A percentile compares a stretch with the other conserved stretches of the same genome.
Conservation (phyloP, 805 yeast genomes). For the Pichia paraexigua region DNA sequence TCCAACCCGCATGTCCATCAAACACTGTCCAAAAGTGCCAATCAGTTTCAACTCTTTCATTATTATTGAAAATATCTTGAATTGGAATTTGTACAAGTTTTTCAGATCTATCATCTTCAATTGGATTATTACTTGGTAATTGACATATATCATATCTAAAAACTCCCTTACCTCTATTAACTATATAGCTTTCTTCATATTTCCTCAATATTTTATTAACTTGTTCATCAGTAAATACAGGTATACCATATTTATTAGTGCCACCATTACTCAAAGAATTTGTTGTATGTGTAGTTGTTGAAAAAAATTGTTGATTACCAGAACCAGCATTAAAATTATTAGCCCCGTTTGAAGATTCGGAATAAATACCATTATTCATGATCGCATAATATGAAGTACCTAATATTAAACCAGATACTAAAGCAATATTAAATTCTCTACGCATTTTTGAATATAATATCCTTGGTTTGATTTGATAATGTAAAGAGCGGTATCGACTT, state of each 20-base stretch:
- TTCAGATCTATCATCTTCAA: constrained; percentile 90
- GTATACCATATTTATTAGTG: constrained; percentile 46
- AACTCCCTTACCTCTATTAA: constrained; percentile 83
- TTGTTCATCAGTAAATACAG: constrained; percentile 56
- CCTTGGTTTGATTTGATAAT: constrained; percentile 3
- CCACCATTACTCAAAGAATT: constrained; percentile 36
- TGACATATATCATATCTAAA: constrained; percentile 84
- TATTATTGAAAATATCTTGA: constrained; percentile 48
- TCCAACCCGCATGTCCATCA: constrained; percentile 98
- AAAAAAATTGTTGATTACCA: constrained; percentile 19
- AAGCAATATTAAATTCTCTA: constrained; percentile 24
- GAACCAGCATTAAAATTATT: neutral
- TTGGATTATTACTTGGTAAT: constrained; percentile 84
- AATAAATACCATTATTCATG: constrained; percentile 20
- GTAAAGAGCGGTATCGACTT: neutral
- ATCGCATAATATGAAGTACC: constrained; percentile 29
- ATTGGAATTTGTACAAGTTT: constrained; percentile 67
- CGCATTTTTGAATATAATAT: constrained; percentile 18
- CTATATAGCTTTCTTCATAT: constrained; percentile 70
- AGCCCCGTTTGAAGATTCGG: constrained; percentile 20
- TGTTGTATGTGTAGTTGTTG: constrained; percentile 31
- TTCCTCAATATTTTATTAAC: constrained; percentile 62
- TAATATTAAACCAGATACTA: constrained; percentile 27
- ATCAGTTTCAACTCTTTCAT: constrained; percentile 44
- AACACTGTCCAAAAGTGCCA: constrained; percentile 94